These are phyloP conservation scores for Cryphonectria naterciae DNA, from an alignment of 2,329 filamentous ascomycete species.

Conservation along the genomic window DNA sequence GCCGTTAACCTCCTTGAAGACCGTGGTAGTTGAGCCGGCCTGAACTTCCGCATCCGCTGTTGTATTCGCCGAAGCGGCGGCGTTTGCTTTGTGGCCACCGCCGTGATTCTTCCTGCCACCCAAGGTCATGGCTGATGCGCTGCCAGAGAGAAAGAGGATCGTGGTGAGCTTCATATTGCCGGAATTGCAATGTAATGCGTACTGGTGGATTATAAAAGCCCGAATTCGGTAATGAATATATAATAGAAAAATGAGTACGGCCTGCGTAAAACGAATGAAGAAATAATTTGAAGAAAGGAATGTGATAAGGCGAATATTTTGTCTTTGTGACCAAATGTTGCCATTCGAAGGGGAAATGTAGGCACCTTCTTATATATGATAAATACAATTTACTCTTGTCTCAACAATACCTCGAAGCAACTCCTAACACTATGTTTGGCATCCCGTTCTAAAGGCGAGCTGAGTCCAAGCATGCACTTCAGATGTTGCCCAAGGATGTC, in stretches of 20 bases:
- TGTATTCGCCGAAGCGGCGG: conserved; percentile 4
- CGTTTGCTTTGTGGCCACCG: background rate
- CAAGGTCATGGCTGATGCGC: conserved; percentile 13
- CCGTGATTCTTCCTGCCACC: conserved; percentile 9
- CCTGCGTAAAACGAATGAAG: conserved; percentile 18
- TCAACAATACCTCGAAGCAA: background rate
- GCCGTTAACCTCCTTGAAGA: conserved; percentile 45
- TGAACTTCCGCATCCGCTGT: conserved; percentile 13
- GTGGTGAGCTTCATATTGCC: conserved; percentile 17
- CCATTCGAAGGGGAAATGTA: background rate
- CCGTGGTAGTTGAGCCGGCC: conserved; percentile 36
- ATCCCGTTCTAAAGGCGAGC: background rate
- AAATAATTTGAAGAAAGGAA: background rate
- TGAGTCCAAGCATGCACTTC: background rate
- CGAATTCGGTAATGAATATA: background rate
- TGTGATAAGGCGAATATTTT: background rate
- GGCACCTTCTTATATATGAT: background rate
- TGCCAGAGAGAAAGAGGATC: conserved; percentile 12
- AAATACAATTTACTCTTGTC: background rate
- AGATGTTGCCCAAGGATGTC: conserved; percentile 1
- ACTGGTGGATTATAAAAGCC: conserved; percentile 1
- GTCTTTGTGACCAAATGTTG: background rate
- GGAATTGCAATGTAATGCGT: background rate
- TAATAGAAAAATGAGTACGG: conserved; percentile 14
- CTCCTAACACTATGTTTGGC: background rate